Evolutionary conservation across 2,329 filamentous ascomycete species (phyloP), one percentile per base, ranked within the genome.

Genomic region (Fusarium pseudocircinatum): DNA sequence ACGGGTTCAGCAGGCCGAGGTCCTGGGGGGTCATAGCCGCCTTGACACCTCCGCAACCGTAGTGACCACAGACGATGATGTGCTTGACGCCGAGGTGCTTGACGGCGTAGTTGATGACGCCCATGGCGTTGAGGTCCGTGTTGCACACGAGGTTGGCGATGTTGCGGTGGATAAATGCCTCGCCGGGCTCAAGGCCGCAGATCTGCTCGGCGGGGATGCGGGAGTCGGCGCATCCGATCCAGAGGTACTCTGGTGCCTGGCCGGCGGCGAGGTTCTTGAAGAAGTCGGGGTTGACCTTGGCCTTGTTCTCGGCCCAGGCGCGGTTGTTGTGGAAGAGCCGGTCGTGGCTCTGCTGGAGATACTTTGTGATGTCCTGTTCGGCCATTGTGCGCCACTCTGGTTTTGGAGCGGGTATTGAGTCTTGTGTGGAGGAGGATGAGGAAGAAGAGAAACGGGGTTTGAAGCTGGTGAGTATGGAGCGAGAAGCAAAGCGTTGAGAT

Each of bases 111-210:
- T 96, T 91, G 83, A 97, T 94, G 77, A 97, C 94, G 81, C 89
- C 89, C 81, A 94, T 91, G 56, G 91, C 90, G 82, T 91, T 95
- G 79, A 97, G 88, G 81, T 98, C 95, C 72, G 90, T 92, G 80
- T 91, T 90, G 84, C 91, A 90, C 64, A 97, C 88, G 74, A 97
- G 88, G 86, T 97, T 97, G 84, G 94, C 95, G 82, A 97, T 97
- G 80, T 98, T 97, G 83, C 95, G 93, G 87, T 97, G 94, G 75
- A 97, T 92, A 82, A 97, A 98, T 78, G 96, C 92, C 83, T 97
- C 94, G 76, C 95, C 95, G n/a, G 95, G 94, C 79, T 93, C 87
- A 63, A 96, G 89, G 74, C 93, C 92, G 52, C 94, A 91, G 81
- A 98, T 91, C 79, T 93, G 93, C 79, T 95, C 96, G 78, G 96